Base-by-base conservation (phyloP, 208 protist species). In the Dictyostelium gargantuum region DNA sequence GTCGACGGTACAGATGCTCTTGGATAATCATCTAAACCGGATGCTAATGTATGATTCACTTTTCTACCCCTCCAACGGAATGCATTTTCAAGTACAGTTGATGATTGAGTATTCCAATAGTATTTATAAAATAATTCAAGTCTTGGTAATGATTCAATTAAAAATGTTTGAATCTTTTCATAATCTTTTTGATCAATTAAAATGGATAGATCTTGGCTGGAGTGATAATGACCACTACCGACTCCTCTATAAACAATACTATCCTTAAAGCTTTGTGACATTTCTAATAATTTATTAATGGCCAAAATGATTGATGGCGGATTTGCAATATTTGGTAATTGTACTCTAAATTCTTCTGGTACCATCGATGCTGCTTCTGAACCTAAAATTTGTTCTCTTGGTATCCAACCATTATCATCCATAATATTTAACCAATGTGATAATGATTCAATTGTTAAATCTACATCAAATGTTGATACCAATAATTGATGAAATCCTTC, bases 401-500 rank as follows among this genome's bases (percentile, higher is more conserved):
- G 85, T 35, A 98, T 97, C 97, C 97, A 98, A 1, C 97, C 97
- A 42, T 94, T 80, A 6, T 66, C 17, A 70, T 97, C 81, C 94
- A 98, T 96, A 0, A 97, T 52, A 29, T 93, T 86, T 3, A 98
- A 92, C 97, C 97, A 98, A 84, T 95, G 74, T 3, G 54, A 44
- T 11, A 98, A 32, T 21, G 97, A 86, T 32, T 97, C 95, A 0
- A 92, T 61, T 15, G 94, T 80, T 54, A 98, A 50, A 32, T 89
- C 40, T 3, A 81, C 44, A 76, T 97, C 91, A 92, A 94, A 98
- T 17, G n/a, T 42, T 35, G 42, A 77, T 38, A 97, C 74, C n/a
- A 98, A 56, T 17, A 98, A 84, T 81, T 97, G 95, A 81, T 98
- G 97, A 89, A 98, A 98, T 17, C 97, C 97, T 80, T 98, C 97